phyloP scores from a whole-genome alignment of 805 yeast species.

The Saturnispora dispora region DNA sequence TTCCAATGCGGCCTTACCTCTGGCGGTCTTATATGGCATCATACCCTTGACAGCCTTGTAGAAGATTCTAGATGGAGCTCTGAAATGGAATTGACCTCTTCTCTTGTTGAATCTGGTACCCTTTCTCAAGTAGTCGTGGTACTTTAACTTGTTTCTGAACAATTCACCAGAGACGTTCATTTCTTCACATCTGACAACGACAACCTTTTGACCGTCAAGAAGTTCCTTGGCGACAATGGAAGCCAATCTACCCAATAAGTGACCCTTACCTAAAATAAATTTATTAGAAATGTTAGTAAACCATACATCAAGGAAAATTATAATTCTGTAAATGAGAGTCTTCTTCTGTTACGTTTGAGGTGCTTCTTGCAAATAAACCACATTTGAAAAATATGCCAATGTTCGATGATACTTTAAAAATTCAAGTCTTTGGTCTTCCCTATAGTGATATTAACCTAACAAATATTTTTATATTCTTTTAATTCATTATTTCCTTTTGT shows the following conservation, averaged over 20 bases:
- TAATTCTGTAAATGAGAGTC: background rate
- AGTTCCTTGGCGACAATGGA: slow-evolving; percentile 97
- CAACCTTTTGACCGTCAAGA: slow-evolving; percentile 96
- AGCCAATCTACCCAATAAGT: slow-evolving; percentile 99
- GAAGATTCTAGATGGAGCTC: slow-evolving; percentile 99
- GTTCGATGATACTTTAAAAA: too few species aligned
- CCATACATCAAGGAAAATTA: too few species aligned
- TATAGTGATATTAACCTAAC: too few species aligned
- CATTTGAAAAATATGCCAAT: too few species aligned
- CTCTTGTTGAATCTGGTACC: slow-evolving; percentile 97
- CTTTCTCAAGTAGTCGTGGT: slow-evolving; percentile 99
- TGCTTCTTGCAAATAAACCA: too few species aligned
- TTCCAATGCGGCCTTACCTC: slow-evolving; percentile 99
- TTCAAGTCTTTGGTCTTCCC: too few species aligned
- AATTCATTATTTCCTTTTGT: too few species aligned
- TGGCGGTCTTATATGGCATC: slow-evolving; percentile 99
- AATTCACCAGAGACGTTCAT: slow-evolving; percentile 99
- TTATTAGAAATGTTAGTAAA: slow-evolving; percentile 8
- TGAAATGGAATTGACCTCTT: slow-evolving; percentile 99
- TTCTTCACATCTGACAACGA: slow-evolving; percentile 94
- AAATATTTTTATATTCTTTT: too few species aligned
- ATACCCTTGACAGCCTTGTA: slow-evolving; percentile 99
- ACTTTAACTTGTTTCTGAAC: slow-evolving; percentile 99
- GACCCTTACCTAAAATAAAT: slow-evolving; percentile 71
- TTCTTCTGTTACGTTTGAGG: too few species aligned